Base-by-base conservation (phyloP, 139 green algal species). In the Chlorella sorokiniana region DNA sequence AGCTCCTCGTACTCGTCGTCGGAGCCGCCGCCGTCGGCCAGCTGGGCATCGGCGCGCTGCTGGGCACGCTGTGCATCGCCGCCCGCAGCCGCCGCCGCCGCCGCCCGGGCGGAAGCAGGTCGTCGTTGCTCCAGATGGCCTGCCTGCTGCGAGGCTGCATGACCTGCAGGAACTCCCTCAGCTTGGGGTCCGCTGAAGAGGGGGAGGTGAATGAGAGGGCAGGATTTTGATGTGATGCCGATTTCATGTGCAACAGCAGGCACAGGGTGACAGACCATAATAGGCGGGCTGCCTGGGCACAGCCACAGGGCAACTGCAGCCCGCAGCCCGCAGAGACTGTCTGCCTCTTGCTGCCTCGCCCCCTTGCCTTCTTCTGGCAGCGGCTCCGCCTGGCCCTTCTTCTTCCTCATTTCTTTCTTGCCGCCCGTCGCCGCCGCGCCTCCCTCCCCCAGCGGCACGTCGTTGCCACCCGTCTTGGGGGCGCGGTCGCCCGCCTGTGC, bases 141-240 rank as follows among this genome's bases (percentile, higher is more conserved):
- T 90, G 85, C 69, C 93, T 93, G 52, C 63, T 81, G 4, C 93
- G 89, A 0, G 94, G 94, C 84, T 94, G 83, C 94, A 98, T 98
- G 20, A 98, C 72, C 54, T 92, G 84, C 84, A 99, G 74, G 76
- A 99, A 99, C 91, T 99, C 96, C 10, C 86, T 75, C 70, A 99
- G 88, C 89, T 94, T 86, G 0, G 90, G 87, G 83, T 98, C 95
- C 1, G 86, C 90, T 85, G 82, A 35, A 69, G 37, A 35, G 42
- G 44, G 44, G 9, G 4, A 54, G 38, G 38, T 2, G 29, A n/a
- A 40, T 40, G 27, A 27, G 27, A 25, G 38, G 67, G 20, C 44
- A 62, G 3, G 25, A 7, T 31, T 42, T 29, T 2, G 11, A 10
- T 31, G 59, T 67, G 59, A 31, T 10, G 59, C 59, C 59, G 9